Percentiles rank a stretch among this genome's conserved stretches.
Conservation (phyloP, 306 rosid species). For the Amphicarpaea edgeworthii region DNA sequence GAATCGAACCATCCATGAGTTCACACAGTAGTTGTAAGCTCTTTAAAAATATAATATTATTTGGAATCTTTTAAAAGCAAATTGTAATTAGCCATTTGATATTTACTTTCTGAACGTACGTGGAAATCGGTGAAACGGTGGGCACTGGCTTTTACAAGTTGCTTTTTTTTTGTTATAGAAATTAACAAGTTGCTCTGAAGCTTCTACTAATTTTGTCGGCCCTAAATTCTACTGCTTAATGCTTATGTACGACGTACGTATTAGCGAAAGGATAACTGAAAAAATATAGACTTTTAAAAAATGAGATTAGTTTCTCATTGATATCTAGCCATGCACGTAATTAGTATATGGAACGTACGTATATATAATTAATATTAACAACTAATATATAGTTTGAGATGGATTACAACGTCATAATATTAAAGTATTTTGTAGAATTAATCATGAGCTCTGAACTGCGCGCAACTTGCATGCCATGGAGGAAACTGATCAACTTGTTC, state of each 20-base stretch:
- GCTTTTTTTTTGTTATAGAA: not conserved
- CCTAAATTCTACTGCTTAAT: not conserved
- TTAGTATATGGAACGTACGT: not conserved
- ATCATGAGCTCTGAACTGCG: constrained; percentile 41
- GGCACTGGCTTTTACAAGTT: constrained; percentile 29
- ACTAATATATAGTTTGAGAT: not conserved
- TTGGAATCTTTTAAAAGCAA: not conserved
- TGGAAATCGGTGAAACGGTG: constrained; percentile 35
- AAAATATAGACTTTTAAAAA: not conserved
- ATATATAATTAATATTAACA: constrained; percentile 8
- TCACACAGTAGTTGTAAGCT: too few species aligned
- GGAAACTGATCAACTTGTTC: constrained; percentile 52
- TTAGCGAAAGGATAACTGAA: constrained; percentile 27
- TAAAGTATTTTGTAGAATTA: constrained; percentile 37
- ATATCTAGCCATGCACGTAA: constrained; percentile 32
- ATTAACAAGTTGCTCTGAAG: constrained; percentile 42
- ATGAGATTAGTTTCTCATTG: constrained; percentile 9
- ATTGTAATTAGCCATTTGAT: not conserved
- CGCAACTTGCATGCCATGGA: constrained; percentile 55
- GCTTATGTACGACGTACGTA: too few species aligned
- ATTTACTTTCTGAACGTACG: constrained; percentile 16
- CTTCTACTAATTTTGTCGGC: constrained; percentile 30
- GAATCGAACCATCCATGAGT: too few species aligned
- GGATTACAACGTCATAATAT: constrained; percentile 40
- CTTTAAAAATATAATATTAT: too few species aligned